Conservation (phyloP, 805 yeast genomes). For the Pichia paraexigua region DNA sequence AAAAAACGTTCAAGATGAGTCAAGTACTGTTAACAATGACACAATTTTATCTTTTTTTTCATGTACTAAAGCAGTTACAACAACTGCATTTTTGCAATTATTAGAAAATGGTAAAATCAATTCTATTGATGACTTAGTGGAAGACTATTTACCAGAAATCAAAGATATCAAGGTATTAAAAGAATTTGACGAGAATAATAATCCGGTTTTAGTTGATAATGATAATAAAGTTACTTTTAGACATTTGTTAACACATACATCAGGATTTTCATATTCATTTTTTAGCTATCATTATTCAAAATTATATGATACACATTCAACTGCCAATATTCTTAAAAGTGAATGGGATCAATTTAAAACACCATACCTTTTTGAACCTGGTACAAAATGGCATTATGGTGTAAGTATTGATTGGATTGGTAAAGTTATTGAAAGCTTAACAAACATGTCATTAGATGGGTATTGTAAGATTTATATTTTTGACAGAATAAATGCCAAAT, state of each 20-base stretch:
- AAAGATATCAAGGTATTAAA: not conserved
- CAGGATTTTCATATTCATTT: slow-evolving; percentile 7
- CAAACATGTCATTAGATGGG: slow-evolving; percentile 3
- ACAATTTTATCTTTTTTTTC: slow-evolving; percentile 4
- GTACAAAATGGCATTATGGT: slow-evolving; percentile 6
- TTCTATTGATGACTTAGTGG: slow-evolving; percentile 7
- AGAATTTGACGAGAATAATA: slow-evolving; percentile 1
- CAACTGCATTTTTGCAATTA: slow-evolving; percentile 5
- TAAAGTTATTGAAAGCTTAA: slow-evolving; percentile 1
- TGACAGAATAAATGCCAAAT: slow-evolving; percentile 1
- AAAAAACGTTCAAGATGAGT: not conserved
- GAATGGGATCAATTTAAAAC: slow-evolving; percentile 4
- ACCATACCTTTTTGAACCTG: slow-evolving; percentile 25
- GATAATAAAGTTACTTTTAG: slow-evolving; percentile 1
- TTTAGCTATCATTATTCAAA: not conserved
- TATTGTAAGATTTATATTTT: slow-evolving; percentile 4
- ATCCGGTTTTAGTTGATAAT: not conserved
- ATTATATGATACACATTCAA: not conserved
- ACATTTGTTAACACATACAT: slow-evolving; percentile 6
- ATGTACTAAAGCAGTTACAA: slow-evolving; percentile 5
- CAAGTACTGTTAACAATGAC: not conserved
- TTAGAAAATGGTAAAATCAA: slow-evolving; percentile 2
- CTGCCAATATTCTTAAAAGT: slow-evolving; percentile 21
- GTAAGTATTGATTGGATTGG: slow-evolving; percentile 5
- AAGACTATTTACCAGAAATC: slow-evolving; percentile 1